Evolutionary conservation across 2,329 filamentous ascomycete species (phyloP), one percentile per base, ranked within the genome.

Genomic region (Aspergillus uvarum): DNA sequence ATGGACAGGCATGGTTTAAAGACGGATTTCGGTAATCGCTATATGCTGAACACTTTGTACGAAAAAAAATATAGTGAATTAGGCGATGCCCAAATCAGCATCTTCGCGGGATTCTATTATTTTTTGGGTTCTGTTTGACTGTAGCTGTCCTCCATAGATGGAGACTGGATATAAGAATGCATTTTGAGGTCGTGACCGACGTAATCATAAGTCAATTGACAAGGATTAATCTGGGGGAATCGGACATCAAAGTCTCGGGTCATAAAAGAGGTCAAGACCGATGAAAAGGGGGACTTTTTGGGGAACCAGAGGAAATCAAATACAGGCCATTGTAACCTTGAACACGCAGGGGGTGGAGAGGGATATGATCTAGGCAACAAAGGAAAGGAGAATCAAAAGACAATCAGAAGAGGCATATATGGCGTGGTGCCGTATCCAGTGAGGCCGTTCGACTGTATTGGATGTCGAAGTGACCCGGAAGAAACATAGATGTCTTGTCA

Each of bases 351-450:
- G 38, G 14, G 8, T 6, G 16, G 38, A 51, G 54, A 51, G 58
- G 51, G 61, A 32, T 61, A 44, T 48, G 48, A 58, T 64, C 59
- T 64, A 64, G 58, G 59, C 47, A 55, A 54, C 51, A 60, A 61
- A 50, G 54, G 38, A 59, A 55, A 52, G 51, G 38, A 61, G 56
- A 61, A 59, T 56, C 53, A 67, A 59, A 58, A 59, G 55, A 60
- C 21, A 63, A 65, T 51, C 61, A 63, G 65, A 68, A 64, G 59
- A 66, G 61, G 63, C 59, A 65, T 65, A 59, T 22, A 55, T 65
- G 65, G 61, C 67, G 68, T 72, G 68, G 71, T 61, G 66, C 59
- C 59, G 61, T 65, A 66, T 68, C 61, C 65, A 64, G 64, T 44
- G 38, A 48, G 47, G 35, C 51, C 58, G 60, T 61, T 51, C 58